Base-by-base conservation (phyloP, 1,284 basidiomycete species). In the Trametes pubescens region DNA sequence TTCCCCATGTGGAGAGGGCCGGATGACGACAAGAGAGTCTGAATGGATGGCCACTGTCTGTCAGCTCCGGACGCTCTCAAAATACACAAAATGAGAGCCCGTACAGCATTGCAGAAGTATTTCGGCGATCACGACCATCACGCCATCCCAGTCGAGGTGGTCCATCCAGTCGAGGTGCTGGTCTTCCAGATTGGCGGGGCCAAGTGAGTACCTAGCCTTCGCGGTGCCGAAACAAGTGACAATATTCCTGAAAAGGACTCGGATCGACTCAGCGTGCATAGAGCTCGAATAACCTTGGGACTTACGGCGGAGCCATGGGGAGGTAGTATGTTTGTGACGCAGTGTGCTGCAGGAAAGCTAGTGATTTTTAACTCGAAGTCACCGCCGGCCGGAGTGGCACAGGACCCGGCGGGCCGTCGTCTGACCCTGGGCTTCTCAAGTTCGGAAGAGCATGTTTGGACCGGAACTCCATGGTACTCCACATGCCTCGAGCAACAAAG, bases 191-290 rank as follows among this genome's bases (percentile, higher is more conserved):
- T n/a, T n/a, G n/a, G n/a, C n/a, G n/a, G n/a, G n/a, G n/a, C n/a
- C n/a, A n/a, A n/a, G n/a, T n/a, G n/a, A n/a, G n/a, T 51, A 51
- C 13, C 26, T 16, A 51, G 32, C 49, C 34, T 37, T 51, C 18
- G 32, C 49, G 1, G 49, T 51, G 14, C 49, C 49, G 21, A 51
- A 51, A 18, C 16, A 26, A 4, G 49, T 51, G 7, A 34, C 32
- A 24, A 51, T 35, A 37, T 51, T 22, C 7, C 49, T 51, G n/a
- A 46, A 18, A 21, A 21, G 44, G n/a, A 21, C 9, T 46, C 18
- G 22, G 44, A 18, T 46, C 16, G 16, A 22, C n/a, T n/a, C n/a
- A n/a, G n/a, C n/a, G n/a, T n/a, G n/a, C n/a, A n/a, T n/a, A n/a
- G n/a, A n/a, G n/a, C n/a, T n/a, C n/a, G 44, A 46, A 35, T 35